Evolutionary conservation across 176 grass and related monocot species (phyloP), one percentile per base, ranked within the genome.

Genomic region (Chloris gayana): DNA sequence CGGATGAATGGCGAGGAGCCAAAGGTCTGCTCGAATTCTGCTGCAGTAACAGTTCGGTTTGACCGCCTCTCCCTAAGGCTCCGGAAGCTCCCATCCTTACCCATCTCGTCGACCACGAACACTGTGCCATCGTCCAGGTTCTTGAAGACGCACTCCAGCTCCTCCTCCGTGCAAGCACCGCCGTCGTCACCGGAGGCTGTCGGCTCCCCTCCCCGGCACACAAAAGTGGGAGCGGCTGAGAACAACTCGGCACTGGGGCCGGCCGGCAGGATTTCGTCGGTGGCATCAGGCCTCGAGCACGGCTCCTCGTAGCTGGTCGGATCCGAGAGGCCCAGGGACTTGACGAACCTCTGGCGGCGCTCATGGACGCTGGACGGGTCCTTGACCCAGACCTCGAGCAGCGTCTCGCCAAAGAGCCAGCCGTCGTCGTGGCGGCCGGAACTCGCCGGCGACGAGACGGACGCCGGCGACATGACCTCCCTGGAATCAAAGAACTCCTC

Each of bases 401-500:
- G 58, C 11, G 78, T 1, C 27, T 82, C 81, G 26, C 13, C 67
- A 11, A 24, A 67, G 46, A 54, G 35, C 75, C 86, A 83, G n/a
- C 72, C 64, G 19, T 39, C 73, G 53, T 77, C 27, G 14, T 77
- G 63, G 78, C 68, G 85, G 49, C 78, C 71, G 14, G 78, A 88
- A 73, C 68, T 83, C 24, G 56, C 68, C 65, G 88, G 86, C 17
- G 85, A 87, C 32, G 86, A 89, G 37, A 75, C 62, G 46, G 84
- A 89, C 60, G 79, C 49, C 49, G 91, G 77, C n/a, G 88, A 92
- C 8, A 98, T 30, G 37, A 84, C 86, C 86, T 95, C 96, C 72
- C 67, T 91, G 2, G 96, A 81, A 64, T 99, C 96, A 32, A 95
- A 95, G 88, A 99, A 95, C 78, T 87, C 83, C 4, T 94, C 93